A percentile compares a stretch with the other conserved stretches of the same genome.
phyloP scores from a whole-genome alignment of 331 rosid genomes.

The Acacia concinna region DNA sequence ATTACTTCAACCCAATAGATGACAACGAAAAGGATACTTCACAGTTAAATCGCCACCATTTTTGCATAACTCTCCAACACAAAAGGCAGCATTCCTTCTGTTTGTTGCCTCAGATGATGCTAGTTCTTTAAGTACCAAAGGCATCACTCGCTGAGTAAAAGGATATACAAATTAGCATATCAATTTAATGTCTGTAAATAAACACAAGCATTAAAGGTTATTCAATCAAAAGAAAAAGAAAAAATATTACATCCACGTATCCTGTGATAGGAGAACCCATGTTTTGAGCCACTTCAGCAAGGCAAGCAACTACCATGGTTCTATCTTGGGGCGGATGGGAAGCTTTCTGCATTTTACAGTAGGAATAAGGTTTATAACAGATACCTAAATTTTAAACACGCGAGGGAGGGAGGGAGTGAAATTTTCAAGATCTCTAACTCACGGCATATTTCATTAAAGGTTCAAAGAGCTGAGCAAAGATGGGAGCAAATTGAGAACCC shows the following conservation, averaged over 20 bases:
- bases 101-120: conserved; percentile 86
- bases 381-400: conserved; percentile 14
- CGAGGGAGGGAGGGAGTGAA: neutral
- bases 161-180: conserved; percentile 32
- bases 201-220: conserved; percentile 5
- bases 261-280: conserved; percentile 94
- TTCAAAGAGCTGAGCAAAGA: conserved; percentile 81
- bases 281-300: conserved; percentile 96
- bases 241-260: conserved; percentile 74
- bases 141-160: conserved; percentile 76
- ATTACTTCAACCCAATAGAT: neutral
- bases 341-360: conserved; percentile 71
- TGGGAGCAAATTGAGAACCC: conserved; percentile 94
- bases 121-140: conserved; percentile 83
- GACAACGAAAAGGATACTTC: conserved; percentile 66
- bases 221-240: neutral
- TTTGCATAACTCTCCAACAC: conserved; percentile 97
- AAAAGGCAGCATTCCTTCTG: conserved; percentile 98
- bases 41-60: conserved; percentile 83
- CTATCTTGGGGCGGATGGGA: conserved; percentile 86
- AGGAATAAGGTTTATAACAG: conserved; percentile 30
- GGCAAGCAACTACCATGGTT: conserved; percentile 99
- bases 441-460: conserved; percentile 90
- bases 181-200: conserved; percentile 22
- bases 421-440: conserved; percentile 34